Percentiles rank a stretch among this genome's conserved stretches.
Conservation (phyloP, 192 early-diverging fungal species). For the Backusella circina region DNA sequence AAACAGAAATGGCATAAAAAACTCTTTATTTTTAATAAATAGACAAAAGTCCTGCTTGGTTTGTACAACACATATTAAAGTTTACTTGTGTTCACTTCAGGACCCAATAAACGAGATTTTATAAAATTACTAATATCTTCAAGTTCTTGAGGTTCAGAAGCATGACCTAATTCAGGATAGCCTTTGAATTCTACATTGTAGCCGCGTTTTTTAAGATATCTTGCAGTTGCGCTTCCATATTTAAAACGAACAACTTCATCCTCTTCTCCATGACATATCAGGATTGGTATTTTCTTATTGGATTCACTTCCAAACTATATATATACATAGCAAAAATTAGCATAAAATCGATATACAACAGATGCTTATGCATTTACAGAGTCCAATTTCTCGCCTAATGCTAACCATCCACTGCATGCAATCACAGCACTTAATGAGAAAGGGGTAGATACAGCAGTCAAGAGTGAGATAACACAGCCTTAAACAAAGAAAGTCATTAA, state of each 20-base stretch:
- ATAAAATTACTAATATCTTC: constrained; percentile 1
- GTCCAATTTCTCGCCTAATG: constrained; percentile 47
- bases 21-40: neutral
- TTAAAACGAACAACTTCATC: constrained; percentile 71
- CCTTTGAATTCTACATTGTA: constrained; percentile 70
- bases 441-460: constrained; percentile 65
- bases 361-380: constrained; percentile 10
- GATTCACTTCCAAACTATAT: constrained; percentile 46
- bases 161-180: constrained; percentile 78
- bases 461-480: constrained; percentile 60
- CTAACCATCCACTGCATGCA: constrained; percentile 79
- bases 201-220: constrained; percentile 53
- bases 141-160: constrained; percentile 26
- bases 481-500: neutral
- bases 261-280: constrained; percentile 78
- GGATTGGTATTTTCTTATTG: constrained; percentile 69
- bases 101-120: neutral
- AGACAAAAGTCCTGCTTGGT: neutral
- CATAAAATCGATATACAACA: neutral
- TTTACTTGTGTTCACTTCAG: neutral
- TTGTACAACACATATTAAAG: neutral
- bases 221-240: constrained; percentile 65
- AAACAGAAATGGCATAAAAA: too few relatives aligned
- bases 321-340: neutral
- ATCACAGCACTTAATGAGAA: constrained; percentile 64